A percentile compares a stretch with the other conserved stretches of the same genome.
Conservation (phyloP, 2,329 filamentous ascomycete genomes). For the Aspergillus clavatus region DNA sequence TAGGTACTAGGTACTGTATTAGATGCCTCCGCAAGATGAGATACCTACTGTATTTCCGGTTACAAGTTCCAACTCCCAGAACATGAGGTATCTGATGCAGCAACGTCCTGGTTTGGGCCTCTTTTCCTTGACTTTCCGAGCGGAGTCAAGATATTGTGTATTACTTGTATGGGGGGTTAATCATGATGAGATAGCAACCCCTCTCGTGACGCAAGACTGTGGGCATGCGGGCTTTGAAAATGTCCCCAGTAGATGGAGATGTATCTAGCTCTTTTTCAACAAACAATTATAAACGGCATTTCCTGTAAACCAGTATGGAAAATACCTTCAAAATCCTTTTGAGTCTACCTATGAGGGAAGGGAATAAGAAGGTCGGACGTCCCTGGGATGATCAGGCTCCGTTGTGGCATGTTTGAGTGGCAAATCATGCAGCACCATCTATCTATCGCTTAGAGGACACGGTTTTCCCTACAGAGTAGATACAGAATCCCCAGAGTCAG, state of each 20-base stretch:
- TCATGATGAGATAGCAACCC: background rate
- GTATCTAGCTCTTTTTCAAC: no score
- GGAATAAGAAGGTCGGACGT: background rate
- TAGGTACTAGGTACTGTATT: no score
- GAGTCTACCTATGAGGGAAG: no score
- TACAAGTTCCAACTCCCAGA: no score
- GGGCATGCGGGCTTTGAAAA: background rate
- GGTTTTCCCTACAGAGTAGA: no score
- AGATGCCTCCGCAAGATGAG: no score
- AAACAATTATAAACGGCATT: background rate
- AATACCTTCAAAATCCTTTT: no score
- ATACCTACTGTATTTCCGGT: no score
- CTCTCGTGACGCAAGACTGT: background rate
- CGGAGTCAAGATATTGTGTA: background rate
- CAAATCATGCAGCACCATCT: background rate
- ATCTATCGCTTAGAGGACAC: background rate
- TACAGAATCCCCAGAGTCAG: no score
- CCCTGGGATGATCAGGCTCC: background rate
- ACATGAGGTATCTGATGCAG: no score
- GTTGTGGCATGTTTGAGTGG: background rate
- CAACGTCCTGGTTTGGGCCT: background rate
- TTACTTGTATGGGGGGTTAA: background rate
- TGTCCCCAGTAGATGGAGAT: background rate
- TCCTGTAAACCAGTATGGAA: background rate
- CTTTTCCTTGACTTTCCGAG: background rate